A percentile compares a stretch with the other conserved stretches of the same genome.
Conservation (phyloP, 306 rosid genomes). For the Crotalaria pallida region DNA sequence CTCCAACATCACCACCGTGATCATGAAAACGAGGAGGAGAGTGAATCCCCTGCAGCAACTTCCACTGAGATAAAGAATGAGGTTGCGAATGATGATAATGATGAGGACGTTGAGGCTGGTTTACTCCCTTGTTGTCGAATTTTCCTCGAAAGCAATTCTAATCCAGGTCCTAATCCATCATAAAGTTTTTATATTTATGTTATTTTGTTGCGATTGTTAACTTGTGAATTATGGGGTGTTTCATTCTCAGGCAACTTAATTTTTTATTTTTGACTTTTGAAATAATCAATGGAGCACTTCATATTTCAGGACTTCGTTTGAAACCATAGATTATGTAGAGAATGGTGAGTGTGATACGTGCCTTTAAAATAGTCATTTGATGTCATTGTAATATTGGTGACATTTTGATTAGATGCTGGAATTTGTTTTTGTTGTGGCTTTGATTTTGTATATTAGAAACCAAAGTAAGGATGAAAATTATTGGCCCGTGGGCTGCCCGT, state of each 20-base stretch:
- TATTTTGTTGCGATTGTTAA: neutral
- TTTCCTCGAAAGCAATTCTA: constrained; percentile 87
- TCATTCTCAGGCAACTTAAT: neutral
- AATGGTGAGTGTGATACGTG: neutral
- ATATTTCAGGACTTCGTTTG: neutral
- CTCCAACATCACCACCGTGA: constrained; percentile 47
- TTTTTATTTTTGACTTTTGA: neutral
- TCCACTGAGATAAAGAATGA: constrained; percentile 67
- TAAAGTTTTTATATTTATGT: neutral
- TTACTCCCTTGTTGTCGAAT: constrained; percentile 82
- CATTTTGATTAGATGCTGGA: constrained; percentile 1
- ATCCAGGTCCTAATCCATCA: constrained; percentile 49
- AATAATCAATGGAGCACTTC: neutral
- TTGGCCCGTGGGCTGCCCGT: too few relatives aligned
- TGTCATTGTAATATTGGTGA: neutral
- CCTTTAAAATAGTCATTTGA: neutral
- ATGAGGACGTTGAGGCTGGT: constrained; percentile 82
- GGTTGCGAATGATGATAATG: too few relatives aligned
- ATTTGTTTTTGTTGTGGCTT: constrained; percentile 1
- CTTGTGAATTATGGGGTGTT: neutral
- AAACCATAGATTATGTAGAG: neutral
- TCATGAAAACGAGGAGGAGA: too few relatives aligned
- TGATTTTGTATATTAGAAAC: neutral
- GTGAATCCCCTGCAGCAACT: constrained; percentile 36
- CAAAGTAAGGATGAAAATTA: too few relatives aligned